These are phyloP conservation scores for Auricularia sp. DNA, from an alignment of 768 basidiomycete genomes.

Conservation along the genomic window DNA sequence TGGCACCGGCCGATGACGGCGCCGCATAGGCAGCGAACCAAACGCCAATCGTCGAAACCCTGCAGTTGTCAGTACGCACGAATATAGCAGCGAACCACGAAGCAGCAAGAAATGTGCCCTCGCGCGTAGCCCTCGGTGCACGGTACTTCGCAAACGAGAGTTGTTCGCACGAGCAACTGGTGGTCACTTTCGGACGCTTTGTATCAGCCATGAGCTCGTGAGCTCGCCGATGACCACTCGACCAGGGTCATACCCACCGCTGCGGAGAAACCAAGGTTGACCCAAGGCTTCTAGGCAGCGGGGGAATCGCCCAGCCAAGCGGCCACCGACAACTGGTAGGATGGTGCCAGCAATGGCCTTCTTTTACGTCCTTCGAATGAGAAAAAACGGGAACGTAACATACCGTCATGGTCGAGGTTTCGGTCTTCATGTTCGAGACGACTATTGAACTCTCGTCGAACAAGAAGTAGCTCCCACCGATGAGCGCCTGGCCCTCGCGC, in stretches of 20 bases:
- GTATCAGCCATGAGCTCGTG: constrained; percentile 79
- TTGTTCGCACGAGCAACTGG: constrained; percentile 68
- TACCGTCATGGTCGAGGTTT: constrained; percentile 45
- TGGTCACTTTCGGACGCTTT: constrained; percentile 72
- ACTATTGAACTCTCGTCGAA: constrained; percentile 56
- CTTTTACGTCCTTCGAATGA: constrained; percentile 61
- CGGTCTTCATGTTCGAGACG: constrained; percentile 33
- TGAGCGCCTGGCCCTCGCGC: constrained; percentile 54
- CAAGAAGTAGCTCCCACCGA: constrained; percentile 84
- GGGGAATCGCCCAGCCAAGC: constrained; percentile 9
- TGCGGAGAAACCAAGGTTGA: constrained; percentile 41
- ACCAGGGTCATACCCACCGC: constrained; percentile 14
- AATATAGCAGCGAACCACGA: constrained; percentile 10
- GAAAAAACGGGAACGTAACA: constrained; percentile 6
- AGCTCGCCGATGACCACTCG: constrained; percentile 26
- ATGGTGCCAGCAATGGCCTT: constrained; percentile 73
- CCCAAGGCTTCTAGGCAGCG: constrained; percentile 36
- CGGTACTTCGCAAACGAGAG: constrained; percentile 63
- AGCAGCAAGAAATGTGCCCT: constrained; percentile 47
- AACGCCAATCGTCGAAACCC: constrained; percentile 46
- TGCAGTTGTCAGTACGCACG: constrained; percentile 12
- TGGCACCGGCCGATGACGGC: constrained; percentile 67
- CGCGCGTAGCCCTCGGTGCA: constrained; percentile 83
- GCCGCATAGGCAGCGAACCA: constrained; percentile 75
- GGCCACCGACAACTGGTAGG: constrained; percentile 49